phyloP scores from a whole-genome alignment of 192 early-diverging fungal species.

The Linnemannia schmuckeri region DNA sequence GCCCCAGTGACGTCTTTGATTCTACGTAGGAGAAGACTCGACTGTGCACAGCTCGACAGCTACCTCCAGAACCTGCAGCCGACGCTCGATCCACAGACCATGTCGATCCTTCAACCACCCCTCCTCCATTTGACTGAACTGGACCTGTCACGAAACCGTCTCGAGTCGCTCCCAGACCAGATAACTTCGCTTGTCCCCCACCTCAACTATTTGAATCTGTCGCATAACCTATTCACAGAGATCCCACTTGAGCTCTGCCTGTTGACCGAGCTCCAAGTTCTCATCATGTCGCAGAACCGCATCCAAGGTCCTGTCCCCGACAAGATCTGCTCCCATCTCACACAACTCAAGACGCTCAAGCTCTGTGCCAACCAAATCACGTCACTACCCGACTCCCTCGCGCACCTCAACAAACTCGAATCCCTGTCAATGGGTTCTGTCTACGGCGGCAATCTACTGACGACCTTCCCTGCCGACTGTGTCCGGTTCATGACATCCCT shows the following conservation, averaged over 20 bases:
- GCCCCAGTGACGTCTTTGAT: constrained; percentile 50
- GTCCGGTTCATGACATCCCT: constrained; percentile 58
- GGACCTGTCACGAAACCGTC: constrained; percentile 67
- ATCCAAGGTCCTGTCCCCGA: constrained; percentile 57
- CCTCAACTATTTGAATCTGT: constrained; percentile 60
- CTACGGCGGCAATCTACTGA: constrained; percentile 64
- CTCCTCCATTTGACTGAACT: constrained; percentile 63
- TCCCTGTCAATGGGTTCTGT: constrained; percentile 65
- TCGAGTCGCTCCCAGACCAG: constrained; percentile 56
- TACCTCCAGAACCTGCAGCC: constrained; percentile 45
- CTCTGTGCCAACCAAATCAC: constrained; percentile 63
- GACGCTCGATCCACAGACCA: constrained; percentile 34
- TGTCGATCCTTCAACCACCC: constrained; percentile 45
- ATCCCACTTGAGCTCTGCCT: constrained; percentile 62
- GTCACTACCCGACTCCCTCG: constrained; percentile 45
- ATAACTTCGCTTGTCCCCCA: constrained; percentile 47
- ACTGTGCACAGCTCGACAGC: constrained; percentile 51
- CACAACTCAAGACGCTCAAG: constrained; percentile 54
- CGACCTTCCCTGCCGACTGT: constrained; percentile 50
- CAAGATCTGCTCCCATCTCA: constrained; percentile 52
- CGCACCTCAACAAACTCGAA: constrained; percentile 56
- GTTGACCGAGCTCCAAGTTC: constrained; percentile 56
- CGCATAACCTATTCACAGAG: constrained; percentile 61
- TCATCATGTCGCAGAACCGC: constrained; percentile 66
- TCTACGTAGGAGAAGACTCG: constrained; percentile 59